Percentiles rank a stretch among this genome's conserved stretches.
phyloP scores from a whole-genome alignment of 2,329 filamentous ascomycete species.

The Tolypocladium guangdongense region DNA sequence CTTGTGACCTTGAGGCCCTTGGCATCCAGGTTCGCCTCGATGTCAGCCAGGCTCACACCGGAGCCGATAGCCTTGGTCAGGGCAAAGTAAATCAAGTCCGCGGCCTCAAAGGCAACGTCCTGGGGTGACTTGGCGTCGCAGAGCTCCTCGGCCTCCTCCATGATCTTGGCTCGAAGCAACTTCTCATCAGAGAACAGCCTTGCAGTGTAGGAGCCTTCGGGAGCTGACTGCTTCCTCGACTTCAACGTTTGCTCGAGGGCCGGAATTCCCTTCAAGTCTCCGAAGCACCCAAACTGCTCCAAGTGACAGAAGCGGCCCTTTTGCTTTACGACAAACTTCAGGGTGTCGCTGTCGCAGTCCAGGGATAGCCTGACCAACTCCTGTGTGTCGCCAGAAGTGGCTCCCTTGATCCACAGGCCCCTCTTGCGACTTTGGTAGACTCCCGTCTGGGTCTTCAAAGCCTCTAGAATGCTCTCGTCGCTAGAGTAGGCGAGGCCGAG shows the following conservation, averaged over 20 bases:
- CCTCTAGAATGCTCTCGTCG: slow-evolving; percentile 78
- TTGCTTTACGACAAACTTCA: slow-evolving; percentile 83
- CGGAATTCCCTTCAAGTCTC: slow-evolving; percentile 68
- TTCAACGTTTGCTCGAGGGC: slow-evolving; percentile 80
- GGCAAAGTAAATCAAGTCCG: slow-evolving; percentile 92
- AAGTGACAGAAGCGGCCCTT: slow-evolving; percentile 92
- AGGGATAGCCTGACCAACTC: slow-evolving; percentile 74
- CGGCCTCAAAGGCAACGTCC: slow-evolving; percentile 87
- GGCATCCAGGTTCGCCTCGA: slow-evolving; percentile 83
- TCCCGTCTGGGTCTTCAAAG: slow-evolving; percentile 63
- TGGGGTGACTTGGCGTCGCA: slow-evolving; percentile 74
- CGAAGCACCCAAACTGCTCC: slow-evolving; percentile 86
- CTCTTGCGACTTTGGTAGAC: slow-evolving; percentile 96
- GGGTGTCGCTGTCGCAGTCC: slow-evolving; percentile 88
- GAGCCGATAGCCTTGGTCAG: slow-evolving; percentile 78
- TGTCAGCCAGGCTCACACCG: slow-evolving; percentile 76
- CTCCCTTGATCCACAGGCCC: slow-evolving; percentile 93
- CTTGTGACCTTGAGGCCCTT: slow-evolving; percentile 95
- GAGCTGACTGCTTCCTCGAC: slow-evolving; percentile 71
- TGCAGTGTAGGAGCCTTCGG: slow-evolving; percentile 85
- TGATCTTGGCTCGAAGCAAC: slow-evolving; percentile 86
- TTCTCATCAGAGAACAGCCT: slow-evolving; percentile 86
- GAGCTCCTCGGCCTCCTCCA: slow-evolving; percentile 94
- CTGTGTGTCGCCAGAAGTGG: slow-evolving; percentile 87
- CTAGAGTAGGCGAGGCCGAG: slow-evolving; percentile 92